Percentiles rank a stretch among this genome's conserved stretches.
Conservation (phyloP, 1,284 basidiomycete genomes). For the Phylloboletellus chloephorus region DNA sequence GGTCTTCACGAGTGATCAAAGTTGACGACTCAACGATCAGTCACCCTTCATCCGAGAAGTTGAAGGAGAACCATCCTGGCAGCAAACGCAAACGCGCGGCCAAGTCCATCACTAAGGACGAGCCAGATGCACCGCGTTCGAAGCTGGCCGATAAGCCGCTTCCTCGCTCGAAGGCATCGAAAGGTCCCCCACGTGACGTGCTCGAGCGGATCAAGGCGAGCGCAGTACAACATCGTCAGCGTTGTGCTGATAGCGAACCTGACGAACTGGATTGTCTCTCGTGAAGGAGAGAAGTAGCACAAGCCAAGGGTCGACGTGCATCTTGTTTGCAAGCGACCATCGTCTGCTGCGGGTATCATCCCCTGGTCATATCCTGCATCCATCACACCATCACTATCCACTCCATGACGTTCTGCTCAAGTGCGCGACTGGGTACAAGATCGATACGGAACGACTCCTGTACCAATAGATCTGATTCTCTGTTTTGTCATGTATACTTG, state of each 20-base stretch:
- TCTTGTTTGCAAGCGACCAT: too few species aligned
- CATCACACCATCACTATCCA: too few species aligned
- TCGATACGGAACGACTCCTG: too few species aligned
- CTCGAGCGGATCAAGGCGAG: conserved; percentile 30
- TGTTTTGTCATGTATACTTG: too few species aligned
- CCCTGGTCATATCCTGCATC: too few species aligned
- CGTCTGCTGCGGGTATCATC: too few species aligned
- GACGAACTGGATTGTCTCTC: conserved; percentile 33
- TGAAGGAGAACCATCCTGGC: conserved; percentile 25
- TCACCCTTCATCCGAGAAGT: conserved; percentile 17
- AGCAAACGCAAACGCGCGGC: background rate
- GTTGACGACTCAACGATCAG: conserved; percentile 6
- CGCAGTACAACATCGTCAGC: conserved; percentile 13
- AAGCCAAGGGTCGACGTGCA: too few species aligned
- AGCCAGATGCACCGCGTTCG: background rate
- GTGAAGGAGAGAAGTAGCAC: too few species aligned
- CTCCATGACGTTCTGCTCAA: too few species aligned
- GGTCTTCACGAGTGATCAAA: too few species aligned
- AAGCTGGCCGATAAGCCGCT: conserved; percentile 6
- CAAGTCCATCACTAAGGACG: conserved; percentile 3
- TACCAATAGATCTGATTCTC: too few species aligned
- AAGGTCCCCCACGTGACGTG: conserved; percentile 29
- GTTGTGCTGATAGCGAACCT: conserved; percentile 24
- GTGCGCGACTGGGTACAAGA: too few species aligned
- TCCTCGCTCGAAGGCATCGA: conserved; percentile 11